Conservation (phyloP, 148 eudicot genomes). For the Polygonum maritimum region DNA sequence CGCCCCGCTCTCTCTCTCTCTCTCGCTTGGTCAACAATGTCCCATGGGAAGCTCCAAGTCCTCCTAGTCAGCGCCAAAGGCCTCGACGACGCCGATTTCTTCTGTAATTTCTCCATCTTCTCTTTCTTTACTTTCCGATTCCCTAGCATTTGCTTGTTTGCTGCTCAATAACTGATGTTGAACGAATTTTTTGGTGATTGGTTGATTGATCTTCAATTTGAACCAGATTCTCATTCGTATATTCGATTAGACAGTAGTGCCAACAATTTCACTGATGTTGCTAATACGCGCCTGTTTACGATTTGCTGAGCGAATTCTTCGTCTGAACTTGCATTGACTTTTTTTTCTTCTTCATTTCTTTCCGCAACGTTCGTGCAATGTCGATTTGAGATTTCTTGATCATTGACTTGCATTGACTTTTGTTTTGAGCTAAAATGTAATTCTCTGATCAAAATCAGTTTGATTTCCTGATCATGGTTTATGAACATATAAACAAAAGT, state of each 20-base stretch:
- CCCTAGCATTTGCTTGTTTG: background rate
- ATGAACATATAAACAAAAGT: too few relatives aligned
- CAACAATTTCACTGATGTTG: background rate
- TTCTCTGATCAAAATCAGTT: background rate
- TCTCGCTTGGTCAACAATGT: slow-evolving; percentile 4
- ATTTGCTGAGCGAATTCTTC: background rate
- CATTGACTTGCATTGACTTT: too few relatives aligned
- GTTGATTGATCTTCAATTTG: slow-evolving; percentile 5
- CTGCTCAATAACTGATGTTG: background rate
- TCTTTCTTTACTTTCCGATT: background rate
- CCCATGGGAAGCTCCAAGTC: slow-evolving; percentile 35
- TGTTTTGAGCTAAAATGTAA: too few relatives aligned
- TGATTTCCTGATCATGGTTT: too few relatives aligned
- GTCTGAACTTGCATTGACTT: background rate
- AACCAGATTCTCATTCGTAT: background rate
- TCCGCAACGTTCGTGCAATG: background rate
- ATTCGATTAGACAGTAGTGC: background rate
- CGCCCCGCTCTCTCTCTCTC: background rate
- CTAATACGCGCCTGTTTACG: background rate
- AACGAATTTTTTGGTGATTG: background rate
- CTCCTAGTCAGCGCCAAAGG: slow-evolving; percentile 33
- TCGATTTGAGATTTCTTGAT: background rate
- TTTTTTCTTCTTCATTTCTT: background rate
- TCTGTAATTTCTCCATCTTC: slow-evolving; percentile 19
- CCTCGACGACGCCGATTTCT: slow-evolving; percentile 33